These are phyloP conservation scores for Trypanosoma boissoni DNA, from an alignment of 208 protist species.

Conservation along the genomic window DNA sequence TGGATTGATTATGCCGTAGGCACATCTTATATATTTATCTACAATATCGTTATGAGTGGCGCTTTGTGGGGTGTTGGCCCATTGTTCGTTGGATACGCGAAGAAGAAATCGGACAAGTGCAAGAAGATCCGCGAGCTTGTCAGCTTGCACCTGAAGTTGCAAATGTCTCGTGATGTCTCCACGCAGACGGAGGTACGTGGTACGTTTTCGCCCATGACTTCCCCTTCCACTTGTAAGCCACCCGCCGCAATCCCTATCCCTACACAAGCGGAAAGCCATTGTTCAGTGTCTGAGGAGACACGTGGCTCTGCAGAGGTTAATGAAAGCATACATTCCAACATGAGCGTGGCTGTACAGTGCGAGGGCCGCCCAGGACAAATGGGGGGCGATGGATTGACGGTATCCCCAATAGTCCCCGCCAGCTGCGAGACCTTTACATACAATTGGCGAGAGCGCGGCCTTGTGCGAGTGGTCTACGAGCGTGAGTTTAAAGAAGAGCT, in stretches of 20 bases:
- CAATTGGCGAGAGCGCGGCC: conserved; percentile 50
- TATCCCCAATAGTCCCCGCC: background rate
- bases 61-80: conserved; percentile 56
- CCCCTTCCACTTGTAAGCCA: conserved; percentile 6
- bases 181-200: conserved; percentile 56
- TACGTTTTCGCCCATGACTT: conserved; percentile 14
- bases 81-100: conserved; percentile 46
- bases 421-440: conserved; percentile 27
- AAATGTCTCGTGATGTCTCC: conserved; percentile 37
- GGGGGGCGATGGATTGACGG: background rate
- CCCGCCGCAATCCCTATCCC: background rate
- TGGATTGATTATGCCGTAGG: conserved; percentile 51
- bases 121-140: conserved; percentile 56
- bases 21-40: conserved; percentile 79
- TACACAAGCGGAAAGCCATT: no score
- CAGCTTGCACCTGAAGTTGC: conserved; percentile 40
- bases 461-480: conserved; percentile 51
- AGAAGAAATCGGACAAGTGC: conserved; percentile 47
- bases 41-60: conserved; percentile 46
- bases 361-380: background rate
- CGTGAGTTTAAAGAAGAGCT: conserved; percentile 34
- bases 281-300: no score
- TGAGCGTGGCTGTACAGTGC: background rate
- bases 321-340: background rate
- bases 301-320: no score